phyloP scores from a whole-genome alignment of 371 early-diverging fungal species.

The Rhizopus stolonifer region DNA sequence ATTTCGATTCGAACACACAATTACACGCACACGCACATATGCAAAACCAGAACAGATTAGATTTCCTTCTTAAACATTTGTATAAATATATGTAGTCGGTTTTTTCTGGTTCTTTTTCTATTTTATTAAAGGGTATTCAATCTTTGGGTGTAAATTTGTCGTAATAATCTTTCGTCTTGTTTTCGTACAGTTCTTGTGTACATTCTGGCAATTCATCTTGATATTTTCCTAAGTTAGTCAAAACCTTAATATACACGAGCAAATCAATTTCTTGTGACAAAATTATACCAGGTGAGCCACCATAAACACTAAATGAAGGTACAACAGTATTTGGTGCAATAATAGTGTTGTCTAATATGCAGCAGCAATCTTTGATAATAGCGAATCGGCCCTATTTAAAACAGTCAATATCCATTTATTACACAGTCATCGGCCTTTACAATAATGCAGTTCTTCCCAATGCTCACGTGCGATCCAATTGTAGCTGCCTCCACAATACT shows the following conservation, averaged over 20 bases:
- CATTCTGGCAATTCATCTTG: constrained; percentile 85
- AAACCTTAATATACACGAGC: background rate
- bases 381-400: constrained; percentile 83
- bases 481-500: constrained; percentile 90
- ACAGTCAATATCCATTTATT: background rate
- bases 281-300: constrained; percentile 72
- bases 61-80: too few relatives aligned
- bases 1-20: background rate
- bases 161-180: constrained; percentile 75
- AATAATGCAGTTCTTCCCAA: constrained; percentile 93
- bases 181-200: constrained; percentile 75
- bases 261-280: background rate
- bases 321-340: constrained; percentile 91
- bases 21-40: too few relatives aligned
- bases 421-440: constrained; percentile 48
- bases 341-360: constrained; percentile 89
- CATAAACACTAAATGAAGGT: constrained; percentile 85
- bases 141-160: constrained; percentile 69
- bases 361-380: constrained; percentile 90
- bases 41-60: too few relatives aligned
- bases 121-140: constrained; percentile 15
- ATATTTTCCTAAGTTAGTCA: constrained; percentile 45
- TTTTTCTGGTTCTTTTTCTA: background rate
- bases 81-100: too few relatives aligned
- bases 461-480: constrained; percentile 87